Base-by-base conservation (phyloP, 2,329 filamentous ascomycete genomes). In the Colletotrichum incanum region DNA sequence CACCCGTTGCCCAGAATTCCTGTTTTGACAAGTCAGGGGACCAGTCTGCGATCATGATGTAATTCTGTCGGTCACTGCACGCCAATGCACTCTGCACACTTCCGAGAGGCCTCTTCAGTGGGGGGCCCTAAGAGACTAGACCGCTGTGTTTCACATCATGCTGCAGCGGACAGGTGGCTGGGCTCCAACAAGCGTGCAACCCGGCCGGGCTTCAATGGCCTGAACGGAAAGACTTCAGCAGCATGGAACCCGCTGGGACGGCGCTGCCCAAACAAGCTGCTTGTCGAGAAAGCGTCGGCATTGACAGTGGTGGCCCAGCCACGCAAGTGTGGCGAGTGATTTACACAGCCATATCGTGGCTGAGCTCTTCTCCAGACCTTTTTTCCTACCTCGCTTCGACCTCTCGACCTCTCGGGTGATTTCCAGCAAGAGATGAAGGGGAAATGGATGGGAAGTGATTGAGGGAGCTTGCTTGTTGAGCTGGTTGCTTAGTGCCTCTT, bases 11-110 rank as follows among this genome's bases (percentile, higher is more conserved):
- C 59, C 65, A 64, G 54, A 72, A 72, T 72, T 72, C 70, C 66
- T 69, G 70, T 72, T 72, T 72, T 72, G 59, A 60, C 65, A 63
- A 68, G 65, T 64, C 69, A 72, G 69, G 68, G 69, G 69, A 63
- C 66, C 66, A 70, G 20, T 49, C 66, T 16, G 39, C 60, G 23
- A 28, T 54, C 66, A 72, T 72, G 70, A 72, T 72, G 70, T 72
- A 72, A 72, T 72, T 49, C 55, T 65, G 66, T 55, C 70, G 59
- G 70, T 65, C 66, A 64, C 69, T 70, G 70, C 66, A 72, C 52
- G 66, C 65, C 70, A 72, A 60, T 65, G 59, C 65, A 72, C 54
- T 26, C 28, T 26, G 12, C 50, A 26, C 54, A 43, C 43, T 49
- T 54, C 39, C 59, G 39, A 70, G 70, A 72, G 70, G 70, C 70